Base-by-base conservation (phyloP, 2,329 filamentous ascomycete genomes). In the Colletotrichum sojae region DNA sequence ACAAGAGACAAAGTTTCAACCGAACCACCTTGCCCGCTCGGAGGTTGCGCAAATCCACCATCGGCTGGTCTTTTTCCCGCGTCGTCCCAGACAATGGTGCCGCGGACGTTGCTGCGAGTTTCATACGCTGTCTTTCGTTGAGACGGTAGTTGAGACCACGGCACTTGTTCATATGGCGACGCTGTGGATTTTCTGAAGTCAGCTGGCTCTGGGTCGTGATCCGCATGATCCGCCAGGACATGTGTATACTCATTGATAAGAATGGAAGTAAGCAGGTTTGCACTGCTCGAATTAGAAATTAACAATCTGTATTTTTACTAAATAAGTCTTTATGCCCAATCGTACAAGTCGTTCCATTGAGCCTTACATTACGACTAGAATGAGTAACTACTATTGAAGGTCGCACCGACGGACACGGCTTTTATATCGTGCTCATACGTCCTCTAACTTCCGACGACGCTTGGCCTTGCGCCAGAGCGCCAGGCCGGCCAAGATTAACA, bases 1-100 rank as follows among this genome's bases (percentile, higher is more conserved):
- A 18, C 53, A 56, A 22, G 31, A 40, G 39, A 56, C 53, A 56
- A 43, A 22, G 53, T 56, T 56, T 56, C 53, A 56, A 56, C 53
- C 53, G 53, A 56, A 56, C 15, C 39, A 25, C 36, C 31, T 45
- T 3, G 13, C 20, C 53, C n/a, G 31, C 39, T 27, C 39, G 13
- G 20, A 16, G 53, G 16, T 40, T 56, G 53, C 25, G 36, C 8
- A 22, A 36, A 8, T 36, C 31, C 6, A 36, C 31, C 36, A 43
- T 56, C 53, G 36, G 18, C 31, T 56, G 36, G 53, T 13, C 36
- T 27, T 4, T 4, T 20, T 56, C 36, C 31, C n/a, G 45, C 25
- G 12, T 56, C 36, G 53, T 56, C 20, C 53, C 53, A 56, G 53
- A 40, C 53, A 43, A n/a, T 22, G 36, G 53, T 18, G 31, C 15